Evolutionary conservation across 2,329 filamentous ascomycete genomes (phyloP).

Genomic region (Fusarium floridanum): DNA sequence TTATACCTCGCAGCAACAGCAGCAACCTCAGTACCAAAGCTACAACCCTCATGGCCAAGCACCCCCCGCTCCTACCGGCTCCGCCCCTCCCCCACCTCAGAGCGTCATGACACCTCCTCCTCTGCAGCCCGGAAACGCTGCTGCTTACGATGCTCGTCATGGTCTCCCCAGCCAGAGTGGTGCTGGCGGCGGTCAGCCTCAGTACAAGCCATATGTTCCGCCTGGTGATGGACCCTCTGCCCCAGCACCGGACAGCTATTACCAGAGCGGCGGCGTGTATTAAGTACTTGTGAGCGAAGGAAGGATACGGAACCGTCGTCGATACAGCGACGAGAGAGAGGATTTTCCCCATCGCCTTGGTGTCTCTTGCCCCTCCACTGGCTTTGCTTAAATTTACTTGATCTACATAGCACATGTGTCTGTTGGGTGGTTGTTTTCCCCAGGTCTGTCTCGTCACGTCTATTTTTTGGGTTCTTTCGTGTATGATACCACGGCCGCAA

Average conservation of each 20-base stretch:
- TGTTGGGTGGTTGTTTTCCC: not conserved
- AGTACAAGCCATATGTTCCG: constrained; percentile 73
- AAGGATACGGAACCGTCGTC: not conserved
- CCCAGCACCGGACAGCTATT: constrained; percentile 68
- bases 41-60: constrained; percentile 56
- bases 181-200: constrained; percentile 52
- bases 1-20: constrained; percentile 50
- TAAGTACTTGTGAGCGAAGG: constrained; percentile 17
- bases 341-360: not conserved
- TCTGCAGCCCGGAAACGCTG: constrained; percentile 59
- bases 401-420: constrained; percentile 3
- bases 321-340: not conserved
- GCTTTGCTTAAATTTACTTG: not conserved
- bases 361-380: not conserved
- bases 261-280: constrained; percentile 60
- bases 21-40: constrained; percentile 56
- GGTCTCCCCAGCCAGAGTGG: constrained; percentile 61
- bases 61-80: constrained; percentile 57
- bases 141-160: constrained; percentile 64
- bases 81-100: constrained; percentile 48
- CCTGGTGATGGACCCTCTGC: constrained; percentile 62
- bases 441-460: not conserved
- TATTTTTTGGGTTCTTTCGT: constrained; percentile 2
- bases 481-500: constrained; percentile 8
- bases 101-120: constrained; percentile 57